Evolutionary conservation across 2,329 filamentous ascomycete species (phyloP).

Genomic region (Lachnellula subtilissima): DNA sequence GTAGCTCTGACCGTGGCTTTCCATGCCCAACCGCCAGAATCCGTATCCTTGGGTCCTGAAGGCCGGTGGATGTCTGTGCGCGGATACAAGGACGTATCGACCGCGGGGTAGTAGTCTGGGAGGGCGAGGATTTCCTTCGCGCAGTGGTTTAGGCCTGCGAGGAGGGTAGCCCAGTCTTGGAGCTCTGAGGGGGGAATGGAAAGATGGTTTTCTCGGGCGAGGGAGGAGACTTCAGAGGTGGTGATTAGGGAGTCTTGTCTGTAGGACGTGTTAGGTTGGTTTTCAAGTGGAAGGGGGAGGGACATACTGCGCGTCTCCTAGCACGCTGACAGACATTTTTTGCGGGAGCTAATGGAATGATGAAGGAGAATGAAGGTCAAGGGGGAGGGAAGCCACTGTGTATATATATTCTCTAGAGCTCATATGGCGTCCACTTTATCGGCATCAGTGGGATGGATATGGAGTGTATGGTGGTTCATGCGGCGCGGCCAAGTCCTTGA

Average conservation of each 20-base stretch:
- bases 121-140: slow-evolving; percentile 21
- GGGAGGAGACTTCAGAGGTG: slow-evolving; percentile 12
- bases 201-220: slow-evolving; percentile 13
- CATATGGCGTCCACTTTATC: slow-evolving; percentile 1
- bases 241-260: slow-evolving; percentile 21
- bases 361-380: background rate
- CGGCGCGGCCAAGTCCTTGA: too few species aligned
- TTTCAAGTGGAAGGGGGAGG: background rate
- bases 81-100: slow-evolving; percentile 21
- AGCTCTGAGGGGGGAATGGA: slow-evolving; percentile 16
- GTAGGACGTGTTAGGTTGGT: slow-evolving; percentile 1
- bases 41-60: slow-evolving; percentile 9
- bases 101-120: slow-evolving; percentile 18
- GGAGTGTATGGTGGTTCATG: too few species aligned
- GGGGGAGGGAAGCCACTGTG: background rate
- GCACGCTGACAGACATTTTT: slow-evolving; percentile 17
- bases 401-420: background rate
- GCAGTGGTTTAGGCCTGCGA: slow-evolving; percentile 21
- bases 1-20: slow-evolving; percentile 41
- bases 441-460: background rate
- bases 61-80: slow-evolving; percentile 21
- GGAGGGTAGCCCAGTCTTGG: slow-evolving; percentile 17
- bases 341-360: background rate
- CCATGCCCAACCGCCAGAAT: slow-evolving; percentile 34
- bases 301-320: slow-evolving; percentile 15